Percentiles rank a stretch among this genome's conserved stretches.
These are phyloP conservation scores for Hyphodiscus sp. DNA, from an alignment of 2,329 filamentous ascomycete species.

Conservation along the genomic window DNA sequence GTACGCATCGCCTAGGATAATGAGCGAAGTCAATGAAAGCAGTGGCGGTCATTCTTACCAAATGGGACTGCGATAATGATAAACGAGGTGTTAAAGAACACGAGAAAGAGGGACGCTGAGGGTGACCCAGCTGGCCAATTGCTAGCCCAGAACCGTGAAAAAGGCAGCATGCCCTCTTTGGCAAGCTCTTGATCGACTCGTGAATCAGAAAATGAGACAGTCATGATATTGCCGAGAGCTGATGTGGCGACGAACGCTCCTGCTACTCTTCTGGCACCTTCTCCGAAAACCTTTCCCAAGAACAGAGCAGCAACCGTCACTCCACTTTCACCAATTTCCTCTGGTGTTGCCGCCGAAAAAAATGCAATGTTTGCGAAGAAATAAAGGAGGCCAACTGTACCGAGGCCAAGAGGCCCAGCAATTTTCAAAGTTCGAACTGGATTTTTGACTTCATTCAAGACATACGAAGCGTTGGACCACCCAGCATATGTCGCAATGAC, in stretches of 20 bases:
- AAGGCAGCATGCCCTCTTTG: constrained; percentile 59
- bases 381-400: constrained; percentile 53
- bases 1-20: constrained; percentile 59
- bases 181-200: constrained; percentile 57
- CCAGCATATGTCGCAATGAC: constrained; percentile 66
- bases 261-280: constrained; percentile 48
- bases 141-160: constrained; percentile 55
- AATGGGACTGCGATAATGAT: constrained; percentile 44
- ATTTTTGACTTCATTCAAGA: constrained; percentile 57
- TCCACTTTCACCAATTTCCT: constrained; percentile 45
- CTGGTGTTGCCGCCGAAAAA: constrained; percentile 51
- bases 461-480: constrained; percentile 64
- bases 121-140: constrained; percentile 59
- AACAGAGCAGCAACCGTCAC: constrained; percentile 47
- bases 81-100: constrained; percentile 58
- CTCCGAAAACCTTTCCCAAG: constrained; percentile 51
- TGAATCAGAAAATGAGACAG: constrained; percentile 58
- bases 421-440: constrained; percentile 58
- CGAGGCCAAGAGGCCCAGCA: constrained; percentile 56
- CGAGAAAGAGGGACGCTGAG: constrained; percentile 48
- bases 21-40: constrained; percentile 41
- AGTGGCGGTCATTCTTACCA: too few species aligned
- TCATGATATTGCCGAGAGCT: constrained; percentile 61
- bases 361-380: constrained; percentile 60
- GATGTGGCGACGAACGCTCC: constrained; percentile 62